Percentiles rank a stretch among this genome's conserved stretches.
Evolutionary conservation across 148 eudicot genomes (phyloP).

Genomic region (Diospyros kaki): DNA sequence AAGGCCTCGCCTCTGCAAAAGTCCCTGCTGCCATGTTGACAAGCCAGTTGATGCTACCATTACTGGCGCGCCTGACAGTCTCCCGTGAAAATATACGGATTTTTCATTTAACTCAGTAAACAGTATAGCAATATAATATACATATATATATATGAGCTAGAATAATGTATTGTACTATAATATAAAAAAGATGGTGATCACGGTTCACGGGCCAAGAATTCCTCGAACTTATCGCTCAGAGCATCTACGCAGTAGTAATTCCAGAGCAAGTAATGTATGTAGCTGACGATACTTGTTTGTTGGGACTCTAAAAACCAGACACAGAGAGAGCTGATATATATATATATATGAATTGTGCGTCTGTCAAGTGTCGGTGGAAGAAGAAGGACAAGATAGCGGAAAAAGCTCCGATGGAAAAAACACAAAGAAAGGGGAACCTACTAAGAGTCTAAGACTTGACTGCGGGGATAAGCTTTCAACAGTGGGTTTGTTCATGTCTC

Average conservation of each 20-base stretch:
- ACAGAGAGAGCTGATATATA: background rate
- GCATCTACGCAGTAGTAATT: background rate
- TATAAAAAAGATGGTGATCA: background rate
- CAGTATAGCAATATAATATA: background rate
- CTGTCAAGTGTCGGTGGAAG: constrained; percentile 1
- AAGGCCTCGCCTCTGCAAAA: too few species aligned
- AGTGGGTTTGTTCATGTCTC: background rate
- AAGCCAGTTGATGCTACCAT: background rate
- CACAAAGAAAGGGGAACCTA: background rate
- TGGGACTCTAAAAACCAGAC: constrained; percentile 1
- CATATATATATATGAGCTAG: background rate
- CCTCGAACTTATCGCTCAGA: constrained; percentile 4
- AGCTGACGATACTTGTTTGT: too few species aligned
- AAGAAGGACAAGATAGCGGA: background rate
- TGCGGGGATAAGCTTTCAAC: constrained; percentile 5
- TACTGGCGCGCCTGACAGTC: constrained; percentile 8
- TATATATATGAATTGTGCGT: background rate
- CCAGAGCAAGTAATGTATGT: too few species aligned
- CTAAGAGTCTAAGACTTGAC: constrained; percentile 19
- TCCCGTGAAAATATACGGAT: background rate
- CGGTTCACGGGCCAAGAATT: constrained; percentile 16
- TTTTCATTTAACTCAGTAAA: too few species aligned
- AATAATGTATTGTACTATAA: background rate
- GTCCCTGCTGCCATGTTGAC: constrained; percentile 1
- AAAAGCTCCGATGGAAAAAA: constrained; percentile 6